phyloP scores from a whole-genome alignment of 2,329 filamentous ascomycete species.

The Magnaporthales sp. region DNA sequence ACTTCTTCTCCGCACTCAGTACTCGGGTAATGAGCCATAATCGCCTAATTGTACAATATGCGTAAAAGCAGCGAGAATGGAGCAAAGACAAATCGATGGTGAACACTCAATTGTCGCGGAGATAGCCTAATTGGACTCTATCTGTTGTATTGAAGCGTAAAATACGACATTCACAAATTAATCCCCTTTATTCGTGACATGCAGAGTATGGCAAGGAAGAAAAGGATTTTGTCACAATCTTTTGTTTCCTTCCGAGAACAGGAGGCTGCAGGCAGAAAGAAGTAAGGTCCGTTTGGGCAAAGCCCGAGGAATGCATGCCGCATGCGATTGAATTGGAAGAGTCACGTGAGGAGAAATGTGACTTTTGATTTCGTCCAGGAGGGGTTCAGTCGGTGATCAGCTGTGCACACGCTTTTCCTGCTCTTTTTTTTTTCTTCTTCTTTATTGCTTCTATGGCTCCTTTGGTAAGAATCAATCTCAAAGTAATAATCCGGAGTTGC shows the following conservation, averaged over 20 bases:
- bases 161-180: too few species aligned
- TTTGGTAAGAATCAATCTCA: too few species aligned
- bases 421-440: too few species aligned
- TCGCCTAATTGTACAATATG: neutral
- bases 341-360: neutral
- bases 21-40: neutral
- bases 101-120: too few species aligned
- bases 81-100: too few species aligned
- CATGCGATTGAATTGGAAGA: neutral
- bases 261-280: neutral
- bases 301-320: neutral
- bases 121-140: neutral
- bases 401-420: too few species aligned
- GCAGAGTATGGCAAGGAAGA: neutral
- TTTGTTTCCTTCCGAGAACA: neutral
- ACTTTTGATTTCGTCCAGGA: neutral
- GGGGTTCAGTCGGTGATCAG: too few species aligned
- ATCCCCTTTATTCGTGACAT: too few species aligned
- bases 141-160: neutral
- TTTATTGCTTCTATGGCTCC: too few species aligned
- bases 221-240: neutral
- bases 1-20: neutral
- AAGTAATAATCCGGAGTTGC: too few species aligned
- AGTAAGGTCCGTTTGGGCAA: neutral
- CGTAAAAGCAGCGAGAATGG: too few species aligned